phyloP scores from a whole-genome alignment of 2,329 filamentous ascomycete genomes.

The Penicillium sp. region DNA sequence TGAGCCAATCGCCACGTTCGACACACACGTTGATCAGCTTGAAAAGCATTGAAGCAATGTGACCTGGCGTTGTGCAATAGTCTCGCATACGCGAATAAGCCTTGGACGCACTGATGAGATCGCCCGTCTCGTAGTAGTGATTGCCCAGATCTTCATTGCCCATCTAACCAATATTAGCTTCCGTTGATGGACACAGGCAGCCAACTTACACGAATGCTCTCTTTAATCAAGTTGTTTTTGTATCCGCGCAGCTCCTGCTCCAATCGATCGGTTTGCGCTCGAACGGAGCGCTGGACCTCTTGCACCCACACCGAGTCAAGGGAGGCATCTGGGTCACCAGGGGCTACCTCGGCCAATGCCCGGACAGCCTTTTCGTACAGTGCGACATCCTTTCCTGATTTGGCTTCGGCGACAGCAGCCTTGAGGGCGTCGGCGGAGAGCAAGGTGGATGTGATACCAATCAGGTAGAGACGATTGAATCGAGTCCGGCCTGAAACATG shows the following conservation, averaged over 20 bases:
- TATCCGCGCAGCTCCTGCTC: conserved; percentile 84
- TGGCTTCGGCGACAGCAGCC: conserved; percentile 68
- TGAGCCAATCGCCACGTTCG: conserved; percentile 70
- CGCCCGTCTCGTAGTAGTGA: conserved; percentile 73
- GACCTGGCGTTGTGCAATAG: conserved; percentile 74
- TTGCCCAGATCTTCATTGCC: conserved; percentile 86
- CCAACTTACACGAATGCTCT: conserved; percentile 73
- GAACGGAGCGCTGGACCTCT: conserved; percentile 59
- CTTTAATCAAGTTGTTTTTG: conserved; percentile 95
- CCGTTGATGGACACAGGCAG: not conserved
- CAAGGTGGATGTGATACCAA: conserved; percentile 70
- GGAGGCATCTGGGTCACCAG: conserved; percentile 60
- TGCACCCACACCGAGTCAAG: conserved; percentile 72
- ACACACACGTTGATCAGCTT: conserved; percentile 71
- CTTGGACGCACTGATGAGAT: conserved; percentile 65
- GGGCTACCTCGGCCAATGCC: conserved; percentile 57
- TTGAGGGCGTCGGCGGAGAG: conserved; percentile 76
- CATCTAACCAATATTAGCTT: conserved; percentile 55
- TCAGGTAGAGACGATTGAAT: conserved; percentile 72
- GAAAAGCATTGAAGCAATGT: conserved; percentile 75
- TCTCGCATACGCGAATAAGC: conserved; percentile 83
- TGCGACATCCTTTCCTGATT: conserved; percentile 64
- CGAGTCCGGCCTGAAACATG: conserved; percentile 59
- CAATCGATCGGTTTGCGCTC: conserved; percentile 65
- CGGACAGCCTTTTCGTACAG: conserved; percentile 66